Conservation (phyloP, 768 basidiomycete species). For the Lactarius quietus region DNA sequence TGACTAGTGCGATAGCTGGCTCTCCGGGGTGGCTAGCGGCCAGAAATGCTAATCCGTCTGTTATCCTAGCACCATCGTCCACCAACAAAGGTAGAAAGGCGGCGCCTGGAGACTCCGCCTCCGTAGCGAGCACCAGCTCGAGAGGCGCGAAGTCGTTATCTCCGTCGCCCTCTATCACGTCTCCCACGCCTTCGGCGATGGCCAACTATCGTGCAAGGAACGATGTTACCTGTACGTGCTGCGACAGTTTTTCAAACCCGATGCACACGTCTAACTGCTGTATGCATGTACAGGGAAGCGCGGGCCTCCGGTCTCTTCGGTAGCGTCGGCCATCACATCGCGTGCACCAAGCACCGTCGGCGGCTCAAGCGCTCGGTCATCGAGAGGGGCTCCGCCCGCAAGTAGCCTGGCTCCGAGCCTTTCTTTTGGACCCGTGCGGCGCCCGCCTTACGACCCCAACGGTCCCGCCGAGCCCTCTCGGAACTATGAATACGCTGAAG, state of each 20-base stretch:
- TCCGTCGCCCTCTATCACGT: not conserved
- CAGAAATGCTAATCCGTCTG: not conserved
- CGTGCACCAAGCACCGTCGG: not conserved
- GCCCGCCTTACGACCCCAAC: not conserved
- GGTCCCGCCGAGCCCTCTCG: not conserved
- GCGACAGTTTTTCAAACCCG: too few species aligned
- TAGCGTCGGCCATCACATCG: not conserved
- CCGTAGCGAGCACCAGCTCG: not conserved
- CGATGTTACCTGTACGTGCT: not conserved
- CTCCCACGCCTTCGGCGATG: not conserved
- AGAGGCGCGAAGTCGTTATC: not conserved
- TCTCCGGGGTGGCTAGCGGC: slow-evolving; percentile 26
- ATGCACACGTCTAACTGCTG: not conserved
- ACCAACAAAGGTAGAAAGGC: not conserved
- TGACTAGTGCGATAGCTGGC: slow-evolving; percentile 15
- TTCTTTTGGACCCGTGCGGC: not conserved
- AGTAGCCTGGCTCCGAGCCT: not conserved
- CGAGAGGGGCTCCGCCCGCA: not conserved
- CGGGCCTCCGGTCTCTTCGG: not conserved
- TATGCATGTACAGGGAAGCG: not conserved
- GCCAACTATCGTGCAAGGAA: not conserved
- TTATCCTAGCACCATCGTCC: not conserved
- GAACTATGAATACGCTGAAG: slow-evolving; percentile 1
- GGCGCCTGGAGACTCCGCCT: not conserved
- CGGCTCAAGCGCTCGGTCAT: not conserved